Evolutionary conservation across 2,329 filamentous ascomycete species (phyloP), one percentile per base, ranked within the genome.

Genomic region (Celoporthe dispersa): DNA sequence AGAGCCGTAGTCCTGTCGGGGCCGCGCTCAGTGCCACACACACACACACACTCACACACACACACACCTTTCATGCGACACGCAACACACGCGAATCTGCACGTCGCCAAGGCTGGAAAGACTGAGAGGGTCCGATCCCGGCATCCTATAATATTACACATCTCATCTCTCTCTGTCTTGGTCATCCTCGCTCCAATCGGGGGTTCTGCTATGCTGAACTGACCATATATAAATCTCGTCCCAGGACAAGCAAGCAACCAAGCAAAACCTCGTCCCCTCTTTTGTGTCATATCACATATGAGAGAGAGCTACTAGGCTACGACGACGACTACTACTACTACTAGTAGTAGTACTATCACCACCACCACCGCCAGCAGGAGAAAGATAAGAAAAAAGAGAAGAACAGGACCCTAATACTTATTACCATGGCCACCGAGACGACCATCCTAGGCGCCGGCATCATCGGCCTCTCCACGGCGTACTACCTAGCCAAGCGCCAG

Each of bases 401-500:
- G 5, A 19, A 41, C 2, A 41, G 4, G 4, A 41, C 35, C 19
- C 7, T 44, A 44, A 16, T 22, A 4, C 3, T 3, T 39, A 39
- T 35, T 22, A 37, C 37, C 57, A 84, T 81, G 78, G 82, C 86
- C 74, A 25, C 64, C 14, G 37, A 51, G n/a, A 78, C 84, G 16
- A 92, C 88, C 19, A 92, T 93, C 66, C 78, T 93, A 48, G 91
- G 91, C 68, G 85, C 88, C 60, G 91, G 91, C 61, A 91, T 93
- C 74, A 91, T 93, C 66, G 91, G 91, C 70, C 81, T 88, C 44
- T 89, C 90, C 1, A 91, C 89, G 14, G 90, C 91, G n/a, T 93
- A 91, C 79, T 93, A 92, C 77, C 86, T 94, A 41, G 87, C 89
- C 8, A 79, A 80, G 67, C 81, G 81, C 72, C 81, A 84, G 73